These are phyloP conservation scores for Boletus fagicola DNA, from an alignment of 768 basidiomycete genomes.

Conservation along the genomic window DNA sequence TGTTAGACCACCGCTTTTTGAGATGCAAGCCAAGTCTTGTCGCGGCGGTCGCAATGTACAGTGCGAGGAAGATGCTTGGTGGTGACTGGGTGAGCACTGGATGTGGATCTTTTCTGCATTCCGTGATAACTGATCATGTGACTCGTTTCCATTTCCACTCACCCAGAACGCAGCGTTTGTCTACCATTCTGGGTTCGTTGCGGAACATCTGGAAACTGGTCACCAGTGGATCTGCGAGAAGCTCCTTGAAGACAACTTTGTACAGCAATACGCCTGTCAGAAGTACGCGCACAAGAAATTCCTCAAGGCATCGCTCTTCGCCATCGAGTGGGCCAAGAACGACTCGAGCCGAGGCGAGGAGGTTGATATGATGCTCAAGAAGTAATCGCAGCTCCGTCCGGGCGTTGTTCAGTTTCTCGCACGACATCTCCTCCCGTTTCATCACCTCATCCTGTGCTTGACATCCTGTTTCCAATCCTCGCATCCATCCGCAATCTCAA, in stretches of 20 bases:
- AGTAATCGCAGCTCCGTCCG: slow-evolving; percentile 20
- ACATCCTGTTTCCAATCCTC: slow-evolving; percentile 36
- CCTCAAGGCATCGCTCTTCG: slow-evolving; percentile 83
- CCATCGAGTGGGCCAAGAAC: slow-evolving; percentile 68
- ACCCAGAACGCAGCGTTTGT: slow-evolving; percentile 84
- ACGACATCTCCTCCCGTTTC: slow-evolving; percentile 25
- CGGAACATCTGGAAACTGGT: slow-evolving; percentile 80
- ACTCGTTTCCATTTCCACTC: slow-evolving; percentile 27
- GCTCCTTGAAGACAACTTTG: slow-evolving; percentile 75
- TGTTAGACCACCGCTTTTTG: slow-evolving; percentile 90
- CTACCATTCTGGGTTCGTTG: slow-evolving; percentile 89
- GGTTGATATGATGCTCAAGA: slow-evolving; percentile 31
- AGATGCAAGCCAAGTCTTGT: slow-evolving; percentile 90
- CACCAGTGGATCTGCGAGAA: slow-evolving; percentile 81
- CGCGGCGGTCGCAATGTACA: slow-evolving; percentile 97
- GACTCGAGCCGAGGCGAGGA: slow-evolving; percentile 41
- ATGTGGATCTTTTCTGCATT: slow-evolving; percentile 12
- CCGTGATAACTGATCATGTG: slow-evolving; percentile 30
- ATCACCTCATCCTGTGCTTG: slow-evolving; percentile 33
- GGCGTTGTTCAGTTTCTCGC: slow-evolving; percentile 21
- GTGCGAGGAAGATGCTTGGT: slow-evolving; percentile 88
- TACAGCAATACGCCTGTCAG: slow-evolving; percentile 85
- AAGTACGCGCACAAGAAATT: slow-evolving; percentile 99
- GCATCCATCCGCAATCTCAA: slow-evolving; percentile 37
- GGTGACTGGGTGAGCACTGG: slow-evolving; percentile 86